Evolutionary conservation across 1,284 basidiomycete genomes (phyloP), one percentile per base, ranked within the genome.

Genomic region (Marasmius tenuissimus): DNA sequence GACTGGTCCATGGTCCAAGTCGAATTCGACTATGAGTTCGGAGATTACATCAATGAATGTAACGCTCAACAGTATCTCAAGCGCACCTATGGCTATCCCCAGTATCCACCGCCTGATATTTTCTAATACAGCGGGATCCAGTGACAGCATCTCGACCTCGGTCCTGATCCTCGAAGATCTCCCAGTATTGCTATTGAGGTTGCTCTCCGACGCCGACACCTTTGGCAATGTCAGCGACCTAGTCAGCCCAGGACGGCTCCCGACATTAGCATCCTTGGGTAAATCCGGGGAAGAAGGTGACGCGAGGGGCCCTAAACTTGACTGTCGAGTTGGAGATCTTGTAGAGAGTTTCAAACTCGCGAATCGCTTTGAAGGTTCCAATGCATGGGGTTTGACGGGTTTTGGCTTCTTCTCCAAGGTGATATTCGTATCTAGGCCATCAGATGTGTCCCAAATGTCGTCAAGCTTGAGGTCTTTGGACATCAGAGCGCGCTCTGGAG

Each of bases 1-100:
- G 10, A 92, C 88, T 4, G 96, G 96, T 0, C 95, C 96, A 50
- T 91, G 78, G 66, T 96, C 93, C 52, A 95, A 73, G 74, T 96
- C 94, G 70, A 97, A 96, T 68, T 96, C 88, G 61, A 96, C 93
- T 86, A 5, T 62, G 63, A 57, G 54, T 55, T 65, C 66, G 62
- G 62, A 57, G 18, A 57, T 61, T 54, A 58, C 33, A 48, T 14
- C 38, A 50, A 27, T n/a, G 4, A 40, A 51, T 33, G 57, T 12
- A 34, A 39, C 11, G 10, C 1, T n/a, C 5, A 53, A 48, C 42
- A 48, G 40, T 16, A 72, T 27, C 4, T 27, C 27, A 4, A 27
- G 27, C 78, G 68, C 71, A 82, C 94, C 93, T 59, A 95, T 81
- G 33, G 87, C 89, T 58, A 96, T 81, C 20, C 89, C 85, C 66